Conservation (phyloP, 768 basidiomycete species). For the Postia placenta region DNA sequence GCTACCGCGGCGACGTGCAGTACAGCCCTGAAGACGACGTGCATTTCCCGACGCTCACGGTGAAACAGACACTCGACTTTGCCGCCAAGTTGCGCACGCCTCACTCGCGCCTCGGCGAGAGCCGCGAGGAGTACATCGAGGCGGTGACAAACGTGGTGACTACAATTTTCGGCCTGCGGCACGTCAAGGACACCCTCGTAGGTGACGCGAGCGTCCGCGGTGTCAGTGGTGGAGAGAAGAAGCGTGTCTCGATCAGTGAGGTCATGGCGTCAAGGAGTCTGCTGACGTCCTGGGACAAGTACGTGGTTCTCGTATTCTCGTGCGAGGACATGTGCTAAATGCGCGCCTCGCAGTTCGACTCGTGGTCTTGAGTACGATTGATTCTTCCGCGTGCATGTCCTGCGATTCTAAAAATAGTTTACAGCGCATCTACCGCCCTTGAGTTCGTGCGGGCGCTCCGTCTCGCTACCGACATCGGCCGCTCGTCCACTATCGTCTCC, state of each 20-base stretch:
- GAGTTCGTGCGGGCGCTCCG: conserved; percentile 54
- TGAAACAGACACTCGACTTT: conserved; percentile 68
- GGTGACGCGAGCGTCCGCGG: conserved; percentile 74
- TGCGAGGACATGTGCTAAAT: background rate
- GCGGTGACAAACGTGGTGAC: conserved; percentile 45
- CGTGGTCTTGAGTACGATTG: conserved; percentile 34
- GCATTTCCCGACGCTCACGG: conserved; percentile 81
- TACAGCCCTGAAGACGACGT: conserved; percentile 84
- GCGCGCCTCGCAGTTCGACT: conserved; percentile 31
- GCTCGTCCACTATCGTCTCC: conserved; percentile 60
- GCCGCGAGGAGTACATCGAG: conserved; percentile 38
- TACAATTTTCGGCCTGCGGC: conserved; percentile 71
- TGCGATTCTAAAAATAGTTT: no score
- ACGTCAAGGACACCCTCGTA: conserved; percentile 65
- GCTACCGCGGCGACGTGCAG: conserved; percentile 73
- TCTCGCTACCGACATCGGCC: conserved; percentile 43
- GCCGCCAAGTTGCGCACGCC: conserved; percentile 69
- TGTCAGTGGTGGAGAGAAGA: conserved; percentile 68
- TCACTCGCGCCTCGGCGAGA: conserved; percentile 38
- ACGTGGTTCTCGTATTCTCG: conserved; percentile 3
- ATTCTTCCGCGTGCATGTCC: no score
- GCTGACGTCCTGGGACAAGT: conserved; percentile 81
- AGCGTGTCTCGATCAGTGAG: conserved; percentile 77
- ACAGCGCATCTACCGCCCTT: conserved; percentile 45
- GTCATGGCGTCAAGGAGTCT: conserved; percentile 54